Percentiles rank a stretch among this genome's conserved stretches.
phyloP scores from a whole-genome alignment of 1,284 basidiomycete genomes.

The Pseudozyma hubeiensis region DNA sequence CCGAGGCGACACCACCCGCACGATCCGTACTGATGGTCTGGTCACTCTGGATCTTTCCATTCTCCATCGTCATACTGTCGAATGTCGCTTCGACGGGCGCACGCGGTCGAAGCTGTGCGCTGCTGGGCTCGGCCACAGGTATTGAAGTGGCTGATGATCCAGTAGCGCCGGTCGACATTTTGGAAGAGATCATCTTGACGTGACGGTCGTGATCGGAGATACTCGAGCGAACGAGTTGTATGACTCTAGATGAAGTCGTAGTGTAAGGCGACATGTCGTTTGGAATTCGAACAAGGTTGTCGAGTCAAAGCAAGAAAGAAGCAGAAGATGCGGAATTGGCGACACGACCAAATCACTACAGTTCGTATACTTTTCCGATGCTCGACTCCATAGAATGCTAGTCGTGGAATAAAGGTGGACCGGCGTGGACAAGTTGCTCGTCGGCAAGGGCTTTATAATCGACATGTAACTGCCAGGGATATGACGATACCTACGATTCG shows the following conservation, averaged over 20 bases:
- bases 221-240: neutral
- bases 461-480: too few species aligned
- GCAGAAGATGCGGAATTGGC: too few species aligned
- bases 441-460: too few species aligned
- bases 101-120: constrained; percentile 24
- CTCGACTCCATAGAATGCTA: too few species aligned
- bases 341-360: too few species aligned
- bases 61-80: constrained; percentile 12
- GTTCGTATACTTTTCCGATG: too few species aligned
- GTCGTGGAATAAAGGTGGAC: too few species aligned
- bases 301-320: too few species aligned
- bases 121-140: constrained; percentile 11
- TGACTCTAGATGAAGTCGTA: neutral
- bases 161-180: neutral
- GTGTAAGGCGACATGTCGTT: too few species aligned
- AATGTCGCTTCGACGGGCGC: constrained; percentile 16
- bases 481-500: too few species aligned
- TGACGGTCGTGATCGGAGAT: neutral
- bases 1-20: neutral
- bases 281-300: too few species aligned
- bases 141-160: constrained; percentile 3
- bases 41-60: neutral
- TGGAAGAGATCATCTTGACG: neutral
- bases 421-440: too few species aligned
- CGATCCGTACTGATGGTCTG: neutral